Percentiles rank a stretch among this genome's conserved stretches.
These are phyloP conservation scores for Elsinoe necatrix DNA, from an alignment of 2,329 filamentous ascomycete genomes.

Conservation along the genomic window DNA sequence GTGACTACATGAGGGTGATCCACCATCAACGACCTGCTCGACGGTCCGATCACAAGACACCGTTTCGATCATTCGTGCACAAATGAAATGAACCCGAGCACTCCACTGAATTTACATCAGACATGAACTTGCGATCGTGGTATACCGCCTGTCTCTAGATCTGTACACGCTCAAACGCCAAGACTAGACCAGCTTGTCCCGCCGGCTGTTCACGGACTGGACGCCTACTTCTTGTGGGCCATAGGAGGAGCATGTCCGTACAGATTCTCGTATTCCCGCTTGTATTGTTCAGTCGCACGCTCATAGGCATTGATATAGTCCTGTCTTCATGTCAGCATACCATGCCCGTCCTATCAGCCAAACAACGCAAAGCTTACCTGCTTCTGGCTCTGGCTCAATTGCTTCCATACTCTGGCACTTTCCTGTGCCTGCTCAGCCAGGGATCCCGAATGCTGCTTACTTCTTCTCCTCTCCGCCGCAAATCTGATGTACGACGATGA, in stretches of 20 bases:
- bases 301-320: constrained; percentile 1
- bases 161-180: constrained; percentile 9
- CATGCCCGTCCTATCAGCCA: not conserved
- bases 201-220: not conserved
- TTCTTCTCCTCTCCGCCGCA: constrained; percentile 35
- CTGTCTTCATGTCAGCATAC: not conserved
- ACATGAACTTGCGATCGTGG: constrained; percentile 4
- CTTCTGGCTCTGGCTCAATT: constrained; percentile 39
- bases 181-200: not conserved
- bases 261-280: constrained; percentile 1
- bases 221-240: not conserved
- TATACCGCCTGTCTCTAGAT: constrained; percentile 10
- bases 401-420: constrained; percentile 42
- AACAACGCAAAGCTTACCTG: constrained; percentile 32
- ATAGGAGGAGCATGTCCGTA: constrained; percentile 1
- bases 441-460: constrained; percentile 42
- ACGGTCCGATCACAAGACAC: not conserved
- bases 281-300: not conserved
- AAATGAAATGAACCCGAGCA: not conserved
- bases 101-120: not conserved
- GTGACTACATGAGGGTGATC: not conserved
- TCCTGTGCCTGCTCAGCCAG: constrained; percentile 34
- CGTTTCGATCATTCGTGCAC: not conserved
- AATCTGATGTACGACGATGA: constrained; percentile 38
- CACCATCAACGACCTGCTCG: not conserved